These are phyloP conservation scores for Artemisia argyi DNA, from an alignment of 129 eudicot genomes.

Conservation along the genomic window DNA sequence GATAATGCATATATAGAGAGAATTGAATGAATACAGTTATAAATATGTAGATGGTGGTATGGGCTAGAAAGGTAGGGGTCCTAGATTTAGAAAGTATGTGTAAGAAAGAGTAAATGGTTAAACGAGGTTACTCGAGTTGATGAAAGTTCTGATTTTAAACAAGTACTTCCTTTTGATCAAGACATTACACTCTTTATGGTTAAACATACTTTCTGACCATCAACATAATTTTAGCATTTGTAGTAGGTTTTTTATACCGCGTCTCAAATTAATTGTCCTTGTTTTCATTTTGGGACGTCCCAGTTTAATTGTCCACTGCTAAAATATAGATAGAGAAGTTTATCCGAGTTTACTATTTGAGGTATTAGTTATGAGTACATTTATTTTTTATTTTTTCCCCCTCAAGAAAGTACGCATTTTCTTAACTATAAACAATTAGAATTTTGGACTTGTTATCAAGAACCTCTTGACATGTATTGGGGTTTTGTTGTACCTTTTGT, in stretches of 20 bases:
- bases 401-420: neutral
- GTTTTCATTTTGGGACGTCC: neutral
- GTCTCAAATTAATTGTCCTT: neutral
- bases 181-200: slow-evolving; percentile 40
- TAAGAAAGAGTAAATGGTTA: slow-evolving; percentile 37
- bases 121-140: slow-evolving; percentile 42
- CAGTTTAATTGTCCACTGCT: too few relatives aligned
- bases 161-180: slow-evolving; percentile 38
- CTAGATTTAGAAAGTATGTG: slow-evolving; percentile 51
- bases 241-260: slow-evolving; percentile 12
- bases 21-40: slow-evolving; percentile 14
- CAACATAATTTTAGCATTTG: slow-evolving; percentile 26
- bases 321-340: too few relatives aligned
- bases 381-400: neutral
- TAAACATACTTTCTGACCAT: slow-evolving; percentile 36
- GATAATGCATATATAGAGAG: neutral
- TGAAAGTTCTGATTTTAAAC: slow-evolving; percentile 45
- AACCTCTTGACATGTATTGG: neutral
- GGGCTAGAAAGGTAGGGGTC: slow-evolving; percentile 42
- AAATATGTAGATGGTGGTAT: slow-evolving; percentile 17
- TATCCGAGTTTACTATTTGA: neutral
- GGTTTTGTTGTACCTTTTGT: neutral
- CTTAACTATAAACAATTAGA: neutral
- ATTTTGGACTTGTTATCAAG: neutral
- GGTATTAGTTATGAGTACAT: slow-evolving; percentile 12